Conservation (phyloP, 768 basidiomycete genomes). For the Suillus alpinus region DNA sequence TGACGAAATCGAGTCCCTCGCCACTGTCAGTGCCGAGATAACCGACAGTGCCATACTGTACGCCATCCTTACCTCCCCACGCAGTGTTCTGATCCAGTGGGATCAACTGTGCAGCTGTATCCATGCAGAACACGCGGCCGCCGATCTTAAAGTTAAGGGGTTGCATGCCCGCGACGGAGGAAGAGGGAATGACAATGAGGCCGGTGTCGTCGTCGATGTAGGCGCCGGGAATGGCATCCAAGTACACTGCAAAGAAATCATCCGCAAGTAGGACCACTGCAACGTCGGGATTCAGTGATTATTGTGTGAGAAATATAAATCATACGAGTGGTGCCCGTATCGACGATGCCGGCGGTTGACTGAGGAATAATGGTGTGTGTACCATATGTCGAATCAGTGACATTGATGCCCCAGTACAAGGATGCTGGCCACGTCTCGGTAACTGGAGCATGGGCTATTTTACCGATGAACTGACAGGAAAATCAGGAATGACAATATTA, state of each 20-base stretch:
- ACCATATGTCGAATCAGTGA: conserved; percentile 18
- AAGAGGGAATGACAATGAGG: conserved; percentile 17
- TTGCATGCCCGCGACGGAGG: conserved; percentile 15
- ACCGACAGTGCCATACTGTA: conserved; percentile 12
- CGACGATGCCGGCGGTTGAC: conserved; percentile 28
- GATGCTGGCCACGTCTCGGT: conserved; percentile 24
- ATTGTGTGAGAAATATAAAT: neutral
- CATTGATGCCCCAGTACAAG: conserved; percentile 29
- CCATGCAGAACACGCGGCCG: conserved; percentile 9
- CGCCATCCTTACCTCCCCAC: conserved; percentile 12
- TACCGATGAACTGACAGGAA: conserved; percentile 18
- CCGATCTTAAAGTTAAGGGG: conserved; percentile 15
- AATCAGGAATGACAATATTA: neutral
- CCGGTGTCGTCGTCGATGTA: neutral
- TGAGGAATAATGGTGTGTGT: conserved; percentile 10
- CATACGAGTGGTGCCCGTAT: conserved; percentile 26
- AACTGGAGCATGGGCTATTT: conserved; percentile 21
- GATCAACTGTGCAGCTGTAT: conserved; percentile 19
- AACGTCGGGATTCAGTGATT: neutral
- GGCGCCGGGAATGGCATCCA: conserved; percentile 15
- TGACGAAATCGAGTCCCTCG: conserved; percentile 13
- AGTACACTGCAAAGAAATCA: conserved; percentile 17
- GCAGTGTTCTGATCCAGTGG: conserved; percentile 14
- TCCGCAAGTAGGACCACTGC: conserved; percentile 22
- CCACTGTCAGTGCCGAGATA: conserved; percentile 5